Evolutionary conservation across 2,329 filamentous ascomycete genomes (phyloP).

Genomic region (Alternaria incomplexa): DNA sequence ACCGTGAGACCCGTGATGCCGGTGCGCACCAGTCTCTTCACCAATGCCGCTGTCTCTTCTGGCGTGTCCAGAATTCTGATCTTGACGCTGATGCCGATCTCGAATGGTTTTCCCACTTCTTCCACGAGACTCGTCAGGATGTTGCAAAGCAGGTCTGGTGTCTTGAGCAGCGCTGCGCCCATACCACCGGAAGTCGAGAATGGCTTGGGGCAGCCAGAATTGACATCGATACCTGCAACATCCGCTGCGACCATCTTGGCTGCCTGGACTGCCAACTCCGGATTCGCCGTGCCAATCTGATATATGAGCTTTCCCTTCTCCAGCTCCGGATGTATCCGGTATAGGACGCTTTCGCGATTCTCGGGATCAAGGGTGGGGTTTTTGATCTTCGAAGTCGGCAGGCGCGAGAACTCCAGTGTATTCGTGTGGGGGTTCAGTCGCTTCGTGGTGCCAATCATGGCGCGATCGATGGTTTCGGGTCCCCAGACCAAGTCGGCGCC

Average conservation of each 20-base stretch:
- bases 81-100: constrained; percentile 96
- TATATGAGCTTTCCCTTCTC: constrained; percentile 83
- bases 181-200: constrained; percentile 94
- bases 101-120: constrained; percentile 75
- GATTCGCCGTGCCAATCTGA: constrained; percentile 88
- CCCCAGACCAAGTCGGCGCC: constrained; percentile 98
- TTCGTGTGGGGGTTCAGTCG: constrained; percentile 76
- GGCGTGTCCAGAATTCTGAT: constrained; percentile 84
- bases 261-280: constrained; percentile 81
- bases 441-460: constrained; percentile 85
- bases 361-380: constrained; percentile 63
- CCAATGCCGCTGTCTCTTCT: constrained; percentile 76
- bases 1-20: constrained; percentile 92
- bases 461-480: constrained; percentile 90
- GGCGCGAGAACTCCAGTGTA: constrained; percentile 84
- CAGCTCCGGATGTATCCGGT: constrained; percentile 77
- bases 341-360: constrained; percentile 72
- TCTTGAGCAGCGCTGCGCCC: constrained; percentile 88
- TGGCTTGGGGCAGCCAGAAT: constrained; percentile 96
- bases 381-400: constrained; percentile 72
- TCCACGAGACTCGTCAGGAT: constrained; percentile 85
- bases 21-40: constrained; percentile 78
- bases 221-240: constrained; percentile 94
- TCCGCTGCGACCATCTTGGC: constrained; percentile 83
- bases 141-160: constrained; percentile 79